Evolutionary conservation across 2,329 filamentous ascomycete genomes (phyloP).

Genomic region (Fusarium sp.): DNA sequence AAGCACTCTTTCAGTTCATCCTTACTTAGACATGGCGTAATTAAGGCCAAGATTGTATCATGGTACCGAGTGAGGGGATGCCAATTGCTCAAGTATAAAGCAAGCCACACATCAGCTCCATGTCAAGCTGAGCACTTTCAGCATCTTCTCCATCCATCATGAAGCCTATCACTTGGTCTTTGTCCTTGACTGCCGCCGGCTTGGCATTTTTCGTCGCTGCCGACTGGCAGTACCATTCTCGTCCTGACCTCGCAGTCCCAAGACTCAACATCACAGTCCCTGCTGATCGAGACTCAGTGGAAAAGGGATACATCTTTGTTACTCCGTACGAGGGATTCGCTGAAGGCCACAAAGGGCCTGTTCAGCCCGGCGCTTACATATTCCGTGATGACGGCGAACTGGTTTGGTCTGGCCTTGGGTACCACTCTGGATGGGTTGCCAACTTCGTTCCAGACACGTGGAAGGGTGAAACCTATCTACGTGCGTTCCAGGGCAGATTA

Average conservation of each 20-base stretch:
- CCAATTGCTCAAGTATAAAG: not conserved
- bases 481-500: constrained; percentile 59
- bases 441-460: constrained; percentile 59
- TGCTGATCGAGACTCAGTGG: not conserved
- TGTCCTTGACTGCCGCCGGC: not conserved
- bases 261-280: not conserved
- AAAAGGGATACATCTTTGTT: not conserved
- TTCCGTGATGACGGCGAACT: constrained; percentile 64
- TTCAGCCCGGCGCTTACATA: constrained; percentile 65
- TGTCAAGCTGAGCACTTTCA: not conserved
- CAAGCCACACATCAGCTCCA: not conserved
- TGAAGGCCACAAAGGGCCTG: constrained; percentile 47
- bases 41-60: not conserved
- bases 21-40: not conserved
- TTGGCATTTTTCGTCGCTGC: not conserved
- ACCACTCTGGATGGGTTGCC: constrained; percentile 61
- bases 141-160: not conserved
- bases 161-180: not conserved
- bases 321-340: not conserved
- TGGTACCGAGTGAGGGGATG: not conserved
- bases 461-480: constrained; percentile 61
- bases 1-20: not conserved
- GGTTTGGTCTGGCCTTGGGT: constrained; percentile 66
- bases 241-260: not conserved
- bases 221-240: not conserved